phyloP scores from a whole-genome alignment of 371 early-diverging fungal genomes.

The Mucor lusitanicus region DNA sequence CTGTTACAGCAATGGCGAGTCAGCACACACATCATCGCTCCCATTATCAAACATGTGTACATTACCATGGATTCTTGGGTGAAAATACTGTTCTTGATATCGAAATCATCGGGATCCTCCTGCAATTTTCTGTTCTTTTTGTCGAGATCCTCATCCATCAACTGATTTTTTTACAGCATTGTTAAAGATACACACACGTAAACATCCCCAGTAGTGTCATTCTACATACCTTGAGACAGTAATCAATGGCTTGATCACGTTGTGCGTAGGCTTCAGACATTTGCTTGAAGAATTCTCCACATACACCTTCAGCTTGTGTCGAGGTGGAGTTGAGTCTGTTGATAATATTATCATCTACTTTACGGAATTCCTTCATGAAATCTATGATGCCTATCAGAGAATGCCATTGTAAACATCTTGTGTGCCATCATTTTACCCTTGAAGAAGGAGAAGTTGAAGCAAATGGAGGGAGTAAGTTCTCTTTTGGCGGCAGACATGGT shows the following conservation, averaged over 20 bases:
- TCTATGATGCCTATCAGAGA: slow-evolving; percentile 33
- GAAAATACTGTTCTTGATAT: slow-evolving; percentile 57
- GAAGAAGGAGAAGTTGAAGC: slow-evolving; percentile 72
- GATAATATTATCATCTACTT: slow-evolving; percentile 82
- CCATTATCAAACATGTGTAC: not conserved
- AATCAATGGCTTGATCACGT: slow-evolving; percentile 70
- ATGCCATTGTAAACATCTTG: not conserved
- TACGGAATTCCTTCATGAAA: slow-evolving; percentile 70
- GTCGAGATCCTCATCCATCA: slow-evolving; percentile 63
- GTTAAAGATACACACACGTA: not conserved
- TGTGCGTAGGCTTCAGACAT: slow-evolving; percentile 67
- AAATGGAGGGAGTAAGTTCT: slow-evolving; percentile 43
- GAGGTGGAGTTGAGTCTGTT: slow-evolving; percentile 75
- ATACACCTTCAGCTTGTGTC: slow-evolving; percentile 65
- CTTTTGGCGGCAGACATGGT: slow-evolving; percentile 26
- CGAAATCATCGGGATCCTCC: slow-evolving; percentile 66
- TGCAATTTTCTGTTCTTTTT: slow-evolving; percentile 55
- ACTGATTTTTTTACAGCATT: slow-evolving; percentile 23
- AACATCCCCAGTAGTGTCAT: not conserved
- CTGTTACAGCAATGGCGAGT: slow-evolving; percentile 33
- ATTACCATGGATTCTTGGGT: slow-evolving; percentile 66
- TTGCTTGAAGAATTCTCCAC: slow-evolving; percentile 68
- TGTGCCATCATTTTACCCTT: slow-evolving; percentile 50
- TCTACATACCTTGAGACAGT: slow-evolving; percentile 62
- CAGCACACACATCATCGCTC: not conserved